Evolutionary conservation across 306 rosid genomes (phyloP), one percentile per base, ranked within the genome.

Genomic region (Amphicarpaea edgeworthii): DNA sequence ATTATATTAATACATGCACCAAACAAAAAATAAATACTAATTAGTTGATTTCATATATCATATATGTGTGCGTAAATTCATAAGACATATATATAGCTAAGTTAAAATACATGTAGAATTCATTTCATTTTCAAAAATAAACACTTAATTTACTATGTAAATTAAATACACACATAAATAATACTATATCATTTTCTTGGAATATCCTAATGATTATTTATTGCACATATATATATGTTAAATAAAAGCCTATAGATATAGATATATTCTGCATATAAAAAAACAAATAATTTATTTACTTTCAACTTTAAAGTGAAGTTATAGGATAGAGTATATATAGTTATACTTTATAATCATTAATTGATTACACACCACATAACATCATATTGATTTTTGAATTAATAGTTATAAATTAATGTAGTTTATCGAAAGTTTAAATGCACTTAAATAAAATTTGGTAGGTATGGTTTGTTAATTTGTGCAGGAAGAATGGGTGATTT

Each of bases 401-500:
- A 8, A 40, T 42, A 42, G 47, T 10, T 42, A 10, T 42, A 42
- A 42, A n/a, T n/a, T n/a, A n/a, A n/a, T n/a, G n/a, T n/a, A n/a
- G n/a, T n/a, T n/a, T n/a, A n/a, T n/a, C n/a, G n/a, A n/a, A n/a
- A n/a, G n/a, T n/a, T n/a, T n/a, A n/a, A n/a, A n/a, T n/a, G n/a
- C n/a, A n/a, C n/a, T n/a, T n/a, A n/a, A n/a, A n/a, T n/a, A n/a
- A n/a, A n/a, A n/a, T n/a, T n/a, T n/a, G n/a, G n/a, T n/a, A n/a
- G n/a, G n/a, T 28, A 7, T 5, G 63, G 10, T 59, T 60, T 14
- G 21, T 15, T 15, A 30, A 60, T 1, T 37, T 4, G 49, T 42
- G 21, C 85, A 92, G 97, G 96, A 92, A 81, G 96, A 92, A 72
- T 92, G 96, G 96, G 97, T 88, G 86, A 84, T 92, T 61, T 63